phyloP scores from a whole-genome alignment of 1,284 basidiomycete species.

The Papiliotrema laurentii region DNA sequence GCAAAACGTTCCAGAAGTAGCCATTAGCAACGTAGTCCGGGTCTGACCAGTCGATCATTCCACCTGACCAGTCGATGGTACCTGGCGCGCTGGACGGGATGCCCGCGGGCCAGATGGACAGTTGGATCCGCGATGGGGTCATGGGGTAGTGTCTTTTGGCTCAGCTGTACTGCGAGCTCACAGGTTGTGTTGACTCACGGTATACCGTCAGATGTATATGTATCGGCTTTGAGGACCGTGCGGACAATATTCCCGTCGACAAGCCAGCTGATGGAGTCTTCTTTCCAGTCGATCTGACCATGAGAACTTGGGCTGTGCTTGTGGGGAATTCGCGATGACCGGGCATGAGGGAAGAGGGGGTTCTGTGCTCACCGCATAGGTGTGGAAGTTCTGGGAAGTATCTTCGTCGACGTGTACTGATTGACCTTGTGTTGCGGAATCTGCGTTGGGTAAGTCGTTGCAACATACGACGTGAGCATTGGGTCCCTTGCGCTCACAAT shows the following conservation, averaged over 20 bases:
- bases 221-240: constrained; percentile 60
- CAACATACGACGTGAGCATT: too few species aligned
- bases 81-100: constrained; percentile 58
- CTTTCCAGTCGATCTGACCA: constrained; percentile 68
- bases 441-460: too few species aligned
- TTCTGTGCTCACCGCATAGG: constrained; percentile 61
- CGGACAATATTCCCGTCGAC: constrained; percentile 68
- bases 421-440: constrained; percentile 37
- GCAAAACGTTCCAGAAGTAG: constrained; percentile 39
- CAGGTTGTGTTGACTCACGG: not conserved
- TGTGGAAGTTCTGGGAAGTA: constrained; percentile 66
- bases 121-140: constrained; percentile 70
- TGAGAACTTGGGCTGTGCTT: not conserved
- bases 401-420: constrained; percentile 54
- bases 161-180: not conserved
- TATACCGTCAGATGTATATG: constrained; percentile 52
- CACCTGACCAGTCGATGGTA: constrained; percentile 70
- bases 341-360: too few species aligned
- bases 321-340: too few species aligned
- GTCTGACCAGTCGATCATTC: constrained; percentile 70
- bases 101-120: constrained; percentile 76
- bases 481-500: too few species aligned
- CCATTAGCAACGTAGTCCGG: constrained; percentile 60
- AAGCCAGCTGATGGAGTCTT: constrained; percentile 60
- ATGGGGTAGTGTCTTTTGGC: constrained; percentile 57